These are phyloP conservation scores for Diaporthe sp. DNA, from an alignment of 2,329 filamentous ascomycete genomes.

Conservation along the genomic window DNA sequence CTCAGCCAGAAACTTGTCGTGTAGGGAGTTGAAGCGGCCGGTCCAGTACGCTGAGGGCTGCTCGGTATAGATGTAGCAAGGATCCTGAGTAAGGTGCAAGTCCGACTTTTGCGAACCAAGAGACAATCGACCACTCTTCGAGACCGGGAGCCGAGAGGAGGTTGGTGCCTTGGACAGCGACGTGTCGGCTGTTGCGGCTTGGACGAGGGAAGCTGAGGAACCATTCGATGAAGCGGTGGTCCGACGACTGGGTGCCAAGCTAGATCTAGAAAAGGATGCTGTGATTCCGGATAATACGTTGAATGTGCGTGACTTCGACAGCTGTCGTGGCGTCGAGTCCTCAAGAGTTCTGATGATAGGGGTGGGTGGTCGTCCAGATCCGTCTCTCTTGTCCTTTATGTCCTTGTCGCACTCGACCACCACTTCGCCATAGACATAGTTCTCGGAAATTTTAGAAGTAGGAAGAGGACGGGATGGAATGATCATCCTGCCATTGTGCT, in stretches of 20 bases:
- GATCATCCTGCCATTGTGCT: slow-evolving; percentile 20
- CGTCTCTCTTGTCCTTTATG: no score
- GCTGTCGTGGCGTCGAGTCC: slow-evolving; percentile 16
- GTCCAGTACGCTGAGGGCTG: slow-evolving; percentile 70
- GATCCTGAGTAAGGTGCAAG: slow-evolving; percentile 39
- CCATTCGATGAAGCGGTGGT: slow-evolving; percentile 30
- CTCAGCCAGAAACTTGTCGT: slow-evolving; percentile 66
- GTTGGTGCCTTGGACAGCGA: background rate
- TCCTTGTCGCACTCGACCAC: background rate
- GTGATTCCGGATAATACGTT: slow-evolving; percentile 36
- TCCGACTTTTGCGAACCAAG: slow-evolving; percentile 37
- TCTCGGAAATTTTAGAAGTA: background rate
- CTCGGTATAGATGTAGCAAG: slow-evolving; percentile 53
- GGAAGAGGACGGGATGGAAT: background rate
- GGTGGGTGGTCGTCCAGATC: background rate
- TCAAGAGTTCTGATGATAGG: background rate
- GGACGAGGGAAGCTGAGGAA: slow-evolving; percentile 27
- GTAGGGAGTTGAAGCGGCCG: slow-evolving; percentile 69
- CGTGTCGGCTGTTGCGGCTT: slow-evolving; percentile 33
- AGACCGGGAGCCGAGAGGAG: background rate
- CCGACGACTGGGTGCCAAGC: slow-evolving; percentile 23
- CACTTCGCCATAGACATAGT: background rate
- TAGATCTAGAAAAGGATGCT: slow-evolving; percentile 36
- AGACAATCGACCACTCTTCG: slow-evolving; percentile 28
- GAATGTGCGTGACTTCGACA: slow-evolving; percentile 34